Evolutionary conservation across 1,139 yeast genomes (phyloP).

Genomic region (Hyphopichia wangnamkhiaoensis): DNA sequence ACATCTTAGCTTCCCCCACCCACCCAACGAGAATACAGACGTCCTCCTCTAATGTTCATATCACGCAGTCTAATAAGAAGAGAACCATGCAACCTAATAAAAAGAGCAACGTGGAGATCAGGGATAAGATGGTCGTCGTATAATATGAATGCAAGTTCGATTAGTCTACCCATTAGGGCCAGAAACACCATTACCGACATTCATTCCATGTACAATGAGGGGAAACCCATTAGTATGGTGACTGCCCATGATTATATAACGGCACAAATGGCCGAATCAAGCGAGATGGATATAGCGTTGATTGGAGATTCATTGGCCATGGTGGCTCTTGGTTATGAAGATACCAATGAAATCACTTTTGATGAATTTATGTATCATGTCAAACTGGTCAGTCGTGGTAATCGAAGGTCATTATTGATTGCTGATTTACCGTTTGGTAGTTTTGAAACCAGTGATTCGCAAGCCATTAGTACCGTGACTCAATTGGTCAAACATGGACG

Average conservation of each 20-base stretch:
- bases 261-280: constrained; percentile 67
- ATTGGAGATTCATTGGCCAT: constrained; percentile 94
- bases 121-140: background rate
- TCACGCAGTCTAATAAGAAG: no score
- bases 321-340: constrained; percentile 82
- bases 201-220: constrained; percentile 35
- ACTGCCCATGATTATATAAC: constrained; percentile 91
- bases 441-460: constrained; percentile 63
- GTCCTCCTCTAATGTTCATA: no score
- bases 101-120: no score
- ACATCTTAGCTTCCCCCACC: no score
- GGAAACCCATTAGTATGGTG: constrained; percentile 66
- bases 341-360: constrained; percentile 71
- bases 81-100: no score
- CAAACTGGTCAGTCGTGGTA: constrained; percentile 74
- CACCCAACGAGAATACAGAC: no score
- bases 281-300: constrained; percentile 68
- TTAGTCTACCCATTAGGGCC: background rate
- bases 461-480: constrained; percentile 68
- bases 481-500: constrained; percentile 61
- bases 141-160: background rate
- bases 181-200: constrained; percentile 30
- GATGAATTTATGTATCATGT: constrained; percentile 82
- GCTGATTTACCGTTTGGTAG: constrained; percentile 92
- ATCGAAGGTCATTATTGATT: constrained; percentile 62